Conservation (phyloP, 2,329 filamentous ascomycete genomes). For the Diplodia seriata region DNA sequence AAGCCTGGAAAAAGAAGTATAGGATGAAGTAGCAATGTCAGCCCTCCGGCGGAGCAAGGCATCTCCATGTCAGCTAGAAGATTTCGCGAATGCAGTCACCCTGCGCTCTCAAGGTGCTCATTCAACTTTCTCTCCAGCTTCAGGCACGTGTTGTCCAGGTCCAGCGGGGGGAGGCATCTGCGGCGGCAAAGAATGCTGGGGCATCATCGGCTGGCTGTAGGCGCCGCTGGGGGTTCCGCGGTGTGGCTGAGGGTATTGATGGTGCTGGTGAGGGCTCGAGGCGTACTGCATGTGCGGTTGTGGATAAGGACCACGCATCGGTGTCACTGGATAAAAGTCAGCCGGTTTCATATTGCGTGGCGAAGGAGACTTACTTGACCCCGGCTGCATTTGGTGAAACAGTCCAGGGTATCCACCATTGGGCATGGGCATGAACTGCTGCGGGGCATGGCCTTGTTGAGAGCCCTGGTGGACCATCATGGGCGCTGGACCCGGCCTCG, state of each 20-base stretch:
- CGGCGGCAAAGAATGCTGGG: conserved; percentile 48
- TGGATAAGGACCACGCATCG: conserved; percentile 48
- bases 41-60: background rate
- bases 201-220: conserved; percentile 53
- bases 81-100: conserved; percentile 12
- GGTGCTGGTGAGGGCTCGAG: conserved; percentile 49
- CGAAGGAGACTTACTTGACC: conserved; percentile 69
- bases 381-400: conserved; percentile 73
- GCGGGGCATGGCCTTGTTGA: conserved; percentile 79
- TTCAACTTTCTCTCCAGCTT: conserved; percentile 30
- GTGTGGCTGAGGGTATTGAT: conserved; percentile 49
- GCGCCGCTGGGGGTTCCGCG: conserved; percentile 50
- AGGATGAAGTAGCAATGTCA: conserved; percentile 33
- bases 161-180: conserved; percentile 40
- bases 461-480: conserved; percentile 97
- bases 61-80: conserved; percentile 9
- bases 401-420: conserved; percentile 76
- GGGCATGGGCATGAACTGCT: conserved; percentile 76
- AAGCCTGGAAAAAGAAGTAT: conserved; percentile 36
- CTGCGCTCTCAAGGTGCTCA: conserved; percentile 1
- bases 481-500: conserved; percentile 75
- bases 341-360: conserved; percentile 34
- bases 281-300: conserved; percentile 50
- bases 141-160: conserved; percentile 28
- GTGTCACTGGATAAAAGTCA: conserved; percentile 44